Evolutionary conservation across 257 asterid species (phyloP).

Genomic region (Solanum piurae): DNA sequence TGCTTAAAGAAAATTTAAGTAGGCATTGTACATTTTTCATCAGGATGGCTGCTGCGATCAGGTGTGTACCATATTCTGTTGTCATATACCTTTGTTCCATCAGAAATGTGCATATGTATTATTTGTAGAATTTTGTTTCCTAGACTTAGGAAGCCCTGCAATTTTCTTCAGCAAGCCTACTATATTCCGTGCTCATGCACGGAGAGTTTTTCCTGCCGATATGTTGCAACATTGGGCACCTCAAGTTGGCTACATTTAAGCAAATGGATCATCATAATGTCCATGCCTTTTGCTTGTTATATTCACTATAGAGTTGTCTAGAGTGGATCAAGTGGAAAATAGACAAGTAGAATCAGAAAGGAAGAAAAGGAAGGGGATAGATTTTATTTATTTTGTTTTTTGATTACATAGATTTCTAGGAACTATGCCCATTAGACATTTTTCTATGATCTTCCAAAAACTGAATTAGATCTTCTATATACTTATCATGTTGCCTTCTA

Average conservation of each 20-base stretch:
- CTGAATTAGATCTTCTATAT: not conserved
- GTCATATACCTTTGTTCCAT: not conserved
- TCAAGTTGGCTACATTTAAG: not conserved
- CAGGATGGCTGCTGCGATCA: not conserved
- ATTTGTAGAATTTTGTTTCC: not conserved
- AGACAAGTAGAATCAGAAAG: not conserved
- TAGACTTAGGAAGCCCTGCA: not conserved
- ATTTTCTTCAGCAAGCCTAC: not conserved
- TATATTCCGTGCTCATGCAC: not conserved
- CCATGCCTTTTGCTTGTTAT: not conserved
- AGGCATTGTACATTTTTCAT: not conserved
- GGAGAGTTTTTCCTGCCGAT: not conserved
- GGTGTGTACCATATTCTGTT: not conserved
- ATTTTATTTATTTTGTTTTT: not conserved
- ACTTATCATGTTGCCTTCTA: constrained; percentile 1
- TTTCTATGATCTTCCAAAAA: not conserved
- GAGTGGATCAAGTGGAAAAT: not conserved
- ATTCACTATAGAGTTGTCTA: not conserved
- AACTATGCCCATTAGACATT: not conserved
- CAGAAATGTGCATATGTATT: not conserved
- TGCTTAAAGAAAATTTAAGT: not conserved
- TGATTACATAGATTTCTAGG: not conserved
- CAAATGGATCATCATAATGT: not conserved
- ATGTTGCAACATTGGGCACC: not conserved
- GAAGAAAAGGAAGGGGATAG: not conserved